Percentiles rank a stretch among this genome's conserved stretches.
Evolutionary conservation across 805 yeast genomes (phyloP).

Genomic region (Spathaspora boniae): DNA sequence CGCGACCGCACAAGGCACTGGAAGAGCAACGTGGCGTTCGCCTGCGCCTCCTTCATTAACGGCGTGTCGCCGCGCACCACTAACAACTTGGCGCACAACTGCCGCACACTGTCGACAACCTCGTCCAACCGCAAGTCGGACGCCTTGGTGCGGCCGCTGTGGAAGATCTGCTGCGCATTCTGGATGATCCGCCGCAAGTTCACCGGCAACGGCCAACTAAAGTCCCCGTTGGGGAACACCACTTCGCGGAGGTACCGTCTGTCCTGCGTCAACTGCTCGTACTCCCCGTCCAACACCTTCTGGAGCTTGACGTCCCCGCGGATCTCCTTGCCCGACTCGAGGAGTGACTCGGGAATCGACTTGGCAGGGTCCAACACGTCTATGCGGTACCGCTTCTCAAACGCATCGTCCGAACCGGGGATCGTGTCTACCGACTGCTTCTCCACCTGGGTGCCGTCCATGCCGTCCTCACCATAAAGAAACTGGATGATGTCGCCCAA

Average conservation of each 20-base stretch:
- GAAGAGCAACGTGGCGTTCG: conserved; percentile 85
- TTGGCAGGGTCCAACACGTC: conserved; percentile 71
- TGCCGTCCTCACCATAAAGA: conserved; percentile 97
- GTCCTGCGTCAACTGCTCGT: conserved; percentile 69
- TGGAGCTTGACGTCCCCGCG: conserved; percentile 86
- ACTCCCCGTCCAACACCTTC: conserved; percentile 77
- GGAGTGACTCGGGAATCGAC: conserved; percentile 63
- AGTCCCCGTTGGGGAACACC: conserved; percentile 91
- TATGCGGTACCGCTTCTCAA: conserved; percentile 79
- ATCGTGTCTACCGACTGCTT: conserved; percentile 93
- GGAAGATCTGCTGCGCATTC: conserved; percentile 96
- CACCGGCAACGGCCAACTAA: conserved; percentile 96
- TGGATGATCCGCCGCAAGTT: conserved; percentile 94
- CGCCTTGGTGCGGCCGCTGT: conserved; percentile 84
- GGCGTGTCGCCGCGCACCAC: conserved; percentile 82
- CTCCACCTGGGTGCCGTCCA: conserved; percentile 97
- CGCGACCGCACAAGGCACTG: conserved; percentile 91
- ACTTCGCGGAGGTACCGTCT: conserved; percentile 73
- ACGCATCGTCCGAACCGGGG: conserved; percentile 84
- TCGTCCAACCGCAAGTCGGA: conserved; percentile 86
- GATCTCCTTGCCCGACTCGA: conserved; percentile 89
- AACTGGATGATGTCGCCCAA: conserved; percentile 95
- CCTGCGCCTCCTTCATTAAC: conserved; percentile 80
- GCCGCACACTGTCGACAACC: conserved; percentile 67
- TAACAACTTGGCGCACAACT: conserved; percentile 59